Evolutionary conservation across 495 filamentous ascomycete genomes (phyloP).

Genomic region (Xylaria venustula): DNA sequence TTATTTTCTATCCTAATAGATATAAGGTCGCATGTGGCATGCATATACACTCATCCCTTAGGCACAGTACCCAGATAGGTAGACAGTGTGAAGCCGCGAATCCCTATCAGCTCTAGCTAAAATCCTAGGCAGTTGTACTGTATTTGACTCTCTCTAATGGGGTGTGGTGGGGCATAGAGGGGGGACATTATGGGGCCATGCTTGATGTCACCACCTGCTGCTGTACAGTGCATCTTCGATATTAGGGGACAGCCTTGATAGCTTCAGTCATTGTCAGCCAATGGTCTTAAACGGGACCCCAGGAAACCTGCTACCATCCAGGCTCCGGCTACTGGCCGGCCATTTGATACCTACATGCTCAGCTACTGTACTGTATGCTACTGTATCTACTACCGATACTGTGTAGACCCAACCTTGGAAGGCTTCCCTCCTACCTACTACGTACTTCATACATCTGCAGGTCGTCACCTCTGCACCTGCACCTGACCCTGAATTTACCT

Average conservation of each 20-base stretch:
- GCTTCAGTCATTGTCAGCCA: neutral
- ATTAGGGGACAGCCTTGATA: neutral
- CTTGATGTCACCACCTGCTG: constrained; percentile 15
- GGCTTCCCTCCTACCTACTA: constrained; percentile 3
- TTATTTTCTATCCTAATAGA: no score
- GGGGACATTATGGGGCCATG: neutral
- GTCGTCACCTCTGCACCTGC: neutral
- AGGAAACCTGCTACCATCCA: no score
- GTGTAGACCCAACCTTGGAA: neutral
- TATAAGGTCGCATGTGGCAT: no score
- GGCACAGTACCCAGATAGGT: no score
- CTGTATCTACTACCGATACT: neutral
- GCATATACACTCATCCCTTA: no score
- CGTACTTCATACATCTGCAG: neutral
- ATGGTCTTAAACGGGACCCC: neutral
- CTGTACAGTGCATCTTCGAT: neutral
- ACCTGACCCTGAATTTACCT: constrained; percentile 11
- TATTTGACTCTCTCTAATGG: neutral
- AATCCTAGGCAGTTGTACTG: neutral
- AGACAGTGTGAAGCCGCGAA: no score
- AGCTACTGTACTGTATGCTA: neutral
- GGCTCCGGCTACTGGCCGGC: no score
- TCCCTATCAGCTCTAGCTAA: neutral
- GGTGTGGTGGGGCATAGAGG: neutral
- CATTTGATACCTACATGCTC: neutral